phyloP scores from a whole-genome alignment of 2,329 filamentous ascomycete genomes.

The Claviceps fusiformis region DNA sequence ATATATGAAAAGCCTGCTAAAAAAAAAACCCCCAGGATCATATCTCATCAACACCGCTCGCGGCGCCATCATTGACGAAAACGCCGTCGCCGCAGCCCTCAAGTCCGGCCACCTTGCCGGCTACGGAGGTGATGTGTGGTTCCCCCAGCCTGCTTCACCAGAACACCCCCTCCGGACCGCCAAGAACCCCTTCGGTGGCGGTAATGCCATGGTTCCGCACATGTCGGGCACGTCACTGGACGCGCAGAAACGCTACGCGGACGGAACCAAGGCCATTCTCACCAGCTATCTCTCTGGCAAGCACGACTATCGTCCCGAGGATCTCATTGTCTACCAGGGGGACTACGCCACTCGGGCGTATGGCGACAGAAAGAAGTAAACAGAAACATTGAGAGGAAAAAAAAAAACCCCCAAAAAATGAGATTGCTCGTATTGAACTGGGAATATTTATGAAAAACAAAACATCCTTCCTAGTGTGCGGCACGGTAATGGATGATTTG shows the following conservation, averaged over 20 bases:
- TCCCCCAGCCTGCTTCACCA: conserved; percentile 88
- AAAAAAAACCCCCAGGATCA: conserved; percentile 42
- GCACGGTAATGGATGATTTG: too few relatives aligned
- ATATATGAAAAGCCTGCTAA: too few relatives aligned
- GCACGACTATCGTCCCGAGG: conserved; percentile 77
- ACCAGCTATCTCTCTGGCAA: conserved; percentile 80
- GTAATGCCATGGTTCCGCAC: conserved; percentile 97
- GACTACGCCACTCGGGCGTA: conserved; percentile 95
- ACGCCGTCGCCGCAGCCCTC: conserved; percentile 90
- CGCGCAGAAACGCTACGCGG: conserved; percentile 83
- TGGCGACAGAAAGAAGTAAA: conserved; percentile 46
- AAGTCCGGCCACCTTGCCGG: conserved; percentile 82
- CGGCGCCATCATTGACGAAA: conserved; percentile 98
- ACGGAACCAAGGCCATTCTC: conserved; percentile 79
- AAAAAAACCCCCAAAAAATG: too few relatives aligned
- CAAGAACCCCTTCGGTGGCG: conserved; percentile 89
- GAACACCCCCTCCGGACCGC: conserved; percentile 88
- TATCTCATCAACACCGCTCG: conserved; percentile 99
- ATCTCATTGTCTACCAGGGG: conserved; percentile 79
- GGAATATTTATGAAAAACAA: not conserved
- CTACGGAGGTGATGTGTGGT: conserved; percentile 87
- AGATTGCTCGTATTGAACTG: too few relatives aligned
- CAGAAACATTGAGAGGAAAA: conserved; percentile 18
- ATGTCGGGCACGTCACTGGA: conserved; percentile 99
- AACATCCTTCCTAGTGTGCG: too few relatives aligned